Evolutionary conservation across 2,329 filamentous ascomycete species (phyloP).

Genomic region (Diplodia scrobiculata): DNA sequence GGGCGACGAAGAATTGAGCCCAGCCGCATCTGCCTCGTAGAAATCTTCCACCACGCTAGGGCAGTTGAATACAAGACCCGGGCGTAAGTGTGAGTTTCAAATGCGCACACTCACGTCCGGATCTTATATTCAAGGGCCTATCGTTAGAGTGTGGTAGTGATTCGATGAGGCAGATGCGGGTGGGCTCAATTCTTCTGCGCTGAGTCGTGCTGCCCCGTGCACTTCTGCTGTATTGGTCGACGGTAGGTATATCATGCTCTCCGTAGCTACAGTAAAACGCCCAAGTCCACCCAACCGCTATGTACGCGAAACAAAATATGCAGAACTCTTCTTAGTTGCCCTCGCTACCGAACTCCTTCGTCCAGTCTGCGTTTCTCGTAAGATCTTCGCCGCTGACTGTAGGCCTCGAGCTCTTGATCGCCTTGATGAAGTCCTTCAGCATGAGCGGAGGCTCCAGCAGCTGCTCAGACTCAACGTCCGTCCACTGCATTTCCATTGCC

Average conservation of each 20-base stretch:
- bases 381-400: conserved; percentile 90
- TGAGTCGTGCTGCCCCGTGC: conserved; percentile 14
- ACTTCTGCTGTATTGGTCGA: not conserved
- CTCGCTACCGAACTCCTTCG: conserved; percentile 91
- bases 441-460: conserved; percentile 83
- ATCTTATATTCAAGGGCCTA: no score
- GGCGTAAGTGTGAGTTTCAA: no score
- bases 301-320: conserved; percentile 22
- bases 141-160: no score
- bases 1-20: no score
- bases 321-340: conserved; percentile 49
- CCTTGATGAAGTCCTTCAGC: conserved; percentile 90
- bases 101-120: no score
- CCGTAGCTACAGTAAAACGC: conserved; percentile 19
- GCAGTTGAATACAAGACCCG: no score
- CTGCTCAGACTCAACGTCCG: conserved; percentile 78
- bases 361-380: conserved; percentile 85
- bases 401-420: conserved; percentile 82
- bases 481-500: conserved; percentile 92
- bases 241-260: conserved; percentile 17
- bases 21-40: no score
- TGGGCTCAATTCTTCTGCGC: no score
- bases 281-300: conserved; percentile 23
- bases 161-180: no score
- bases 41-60: no score